Base-by-base conservation (phyloP, 768 basidiomycete genomes). In the Cantharellus cinnabarinus region DNA sequence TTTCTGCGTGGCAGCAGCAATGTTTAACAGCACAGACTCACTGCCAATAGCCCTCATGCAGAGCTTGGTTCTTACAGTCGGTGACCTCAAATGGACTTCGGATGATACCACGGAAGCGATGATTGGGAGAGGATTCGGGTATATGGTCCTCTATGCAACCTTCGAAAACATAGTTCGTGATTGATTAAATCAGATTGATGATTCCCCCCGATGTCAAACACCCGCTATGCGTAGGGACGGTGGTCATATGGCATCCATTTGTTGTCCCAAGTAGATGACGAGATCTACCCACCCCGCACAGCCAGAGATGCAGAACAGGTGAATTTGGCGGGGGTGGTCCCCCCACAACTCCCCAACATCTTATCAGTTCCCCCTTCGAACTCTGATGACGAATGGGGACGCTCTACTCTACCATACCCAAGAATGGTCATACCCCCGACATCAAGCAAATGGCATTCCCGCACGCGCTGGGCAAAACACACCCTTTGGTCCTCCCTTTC, bases 1-100 rank as follows among this genome's bases (percentile, higher is more conserved):
- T 57, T 89, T 88, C 63, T 83, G 82, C 4, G 81, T 82, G 68
- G 85, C 86, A 0, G 82, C 85, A 0, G 75, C 85, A 38, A 88
- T 85, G 80, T 88, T 88, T 74, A 86, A 90, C 83, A 93, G 91
- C 69, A 89, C 87, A 2, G 95, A 97, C 68, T 89, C 89, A 0
- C 78, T 99, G 3, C 94, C 94, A 0, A 89, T 97, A 61, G 94
- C 94, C 0, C 75, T 99, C 41, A 48, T 48, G 44, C 85, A 95
- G 68, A 83, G 80, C 61, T 80, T 97, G n/a, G 87, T 88, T 4
- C 71, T 83, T 58, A 83, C 86, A 7, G 89, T 93, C 0, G 82
- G 83, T 0, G 80, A 79, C 3, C 75, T 94, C 41, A 85, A 83
- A 65, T 90, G 90, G 89, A 82, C 76, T 4, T 62, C 72, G 2